Evolutionary conservation across 2,329 filamentous ascomycete genomes (phyloP).

Genomic region (Plenodomus biglobosus): DNA sequence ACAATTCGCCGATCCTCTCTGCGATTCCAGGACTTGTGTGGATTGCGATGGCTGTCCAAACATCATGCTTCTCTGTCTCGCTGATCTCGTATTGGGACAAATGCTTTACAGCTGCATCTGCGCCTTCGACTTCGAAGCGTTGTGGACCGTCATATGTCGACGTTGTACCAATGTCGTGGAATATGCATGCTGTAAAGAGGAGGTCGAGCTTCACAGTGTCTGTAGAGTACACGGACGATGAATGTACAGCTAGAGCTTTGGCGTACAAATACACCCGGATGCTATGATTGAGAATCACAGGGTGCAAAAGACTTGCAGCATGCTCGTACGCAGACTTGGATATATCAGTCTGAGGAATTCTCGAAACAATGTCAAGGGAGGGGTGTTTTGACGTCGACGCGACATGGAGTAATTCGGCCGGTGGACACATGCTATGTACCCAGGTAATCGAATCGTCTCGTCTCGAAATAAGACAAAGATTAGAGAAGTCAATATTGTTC

Average conservation of each 20-base stretch:
- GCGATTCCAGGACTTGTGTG: conserved; percentile 50
- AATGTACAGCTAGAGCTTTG: conserved; percentile 30
- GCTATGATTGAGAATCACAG: conserved; percentile 67
- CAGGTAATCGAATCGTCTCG: too few relatives aligned
- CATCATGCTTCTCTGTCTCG: conserved; percentile 39
- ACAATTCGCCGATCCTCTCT: conserved; percentile 47
- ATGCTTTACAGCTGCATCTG: conserved; percentile 44
- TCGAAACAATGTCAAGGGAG: neutral
- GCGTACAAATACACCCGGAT: conserved; percentile 71
- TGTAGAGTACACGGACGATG: conserved; percentile 20
- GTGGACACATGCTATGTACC: conserved; percentile 19
- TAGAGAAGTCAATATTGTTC: too few relatives aligned
- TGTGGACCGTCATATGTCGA: conserved; percentile 39
- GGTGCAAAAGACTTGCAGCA: conserved; percentile 53
- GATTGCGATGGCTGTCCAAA: conserved; percentile 51
- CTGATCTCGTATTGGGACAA: conserved; percentile 28
- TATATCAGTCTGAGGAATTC: conserved; percentile 52
- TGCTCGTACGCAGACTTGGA: conserved; percentile 52
- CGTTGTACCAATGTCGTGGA: conserved; percentile 75
- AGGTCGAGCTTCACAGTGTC: conserved; percentile 50
- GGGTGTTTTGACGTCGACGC: neutral
- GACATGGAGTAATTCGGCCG: conserved; percentile 10
- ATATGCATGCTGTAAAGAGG: conserved; percentile 58
- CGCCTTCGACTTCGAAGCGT: conserved; percentile 52
- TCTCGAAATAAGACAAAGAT: too few relatives aligned